Conservation (phyloP, 2,329 filamentous ascomycete genomes). For the Cladosporium sp. region DNA sequence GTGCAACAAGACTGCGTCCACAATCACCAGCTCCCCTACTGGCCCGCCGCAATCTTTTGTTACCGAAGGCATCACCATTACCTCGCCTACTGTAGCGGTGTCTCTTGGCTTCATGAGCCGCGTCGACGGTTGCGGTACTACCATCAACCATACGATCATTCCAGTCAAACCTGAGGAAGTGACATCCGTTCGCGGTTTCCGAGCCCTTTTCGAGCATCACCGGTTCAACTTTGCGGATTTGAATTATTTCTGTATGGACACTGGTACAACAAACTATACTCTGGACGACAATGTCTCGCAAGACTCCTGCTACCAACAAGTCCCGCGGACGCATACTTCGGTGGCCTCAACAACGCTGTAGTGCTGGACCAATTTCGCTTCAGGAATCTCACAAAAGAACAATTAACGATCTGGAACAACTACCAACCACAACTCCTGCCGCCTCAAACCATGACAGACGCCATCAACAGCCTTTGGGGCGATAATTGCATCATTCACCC, state of each 20-base stretch:
- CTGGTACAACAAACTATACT: constrained; percentile 16
- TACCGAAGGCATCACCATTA: constrained; percentile 23
- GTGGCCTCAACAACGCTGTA: constrained; percentile 11
- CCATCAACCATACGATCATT: constrained; percentile 20
- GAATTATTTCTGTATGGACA: constrained; percentile 21
- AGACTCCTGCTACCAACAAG: constrained; percentile 23
- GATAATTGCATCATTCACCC: constrained; percentile 15
- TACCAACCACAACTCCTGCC: constrained; percentile 21
- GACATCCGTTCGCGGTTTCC: constrained; percentile 18
- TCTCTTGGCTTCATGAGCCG: constrained; percentile 16
- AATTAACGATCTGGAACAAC: constrained; percentile 20
- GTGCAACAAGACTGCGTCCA: constrained; percentile 13
- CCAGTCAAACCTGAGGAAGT: constrained; percentile 20
- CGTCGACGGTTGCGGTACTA: constrained; percentile 21
- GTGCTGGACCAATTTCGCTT: constrained; percentile 2
- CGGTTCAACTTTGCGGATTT: constrained; percentile 23
- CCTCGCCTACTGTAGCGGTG: constrained; percentile 20
- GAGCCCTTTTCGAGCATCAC: constrained; percentile 14
- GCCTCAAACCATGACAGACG: constrained; percentile 8
- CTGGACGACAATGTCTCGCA: constrained; percentile 15
- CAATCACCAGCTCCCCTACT: constrained; percentile 16
- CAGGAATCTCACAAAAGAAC: constrained; percentile 6
- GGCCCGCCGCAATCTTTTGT: constrained; percentile 21
- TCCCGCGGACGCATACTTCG: constrained; percentile 24
- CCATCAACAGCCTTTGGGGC: constrained; percentile 15